Evolutionary conservation across 768 basidiomycete species (phyloP), one percentile per base, ranked within the genome.

Genomic region (Mycena pura): DNA sequence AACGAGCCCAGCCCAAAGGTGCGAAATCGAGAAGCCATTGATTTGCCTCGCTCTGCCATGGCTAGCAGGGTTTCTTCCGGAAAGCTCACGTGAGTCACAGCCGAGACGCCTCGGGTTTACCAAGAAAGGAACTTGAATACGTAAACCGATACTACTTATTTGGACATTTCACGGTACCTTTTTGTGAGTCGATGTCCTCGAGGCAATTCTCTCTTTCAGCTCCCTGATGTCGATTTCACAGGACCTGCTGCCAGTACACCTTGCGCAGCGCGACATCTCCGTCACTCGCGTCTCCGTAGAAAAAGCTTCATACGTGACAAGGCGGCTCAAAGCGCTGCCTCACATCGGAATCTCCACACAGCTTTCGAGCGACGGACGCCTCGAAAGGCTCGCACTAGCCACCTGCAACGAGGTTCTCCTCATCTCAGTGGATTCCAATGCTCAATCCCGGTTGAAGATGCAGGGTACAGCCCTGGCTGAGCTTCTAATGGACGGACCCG

Each of bases 341-440:
- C 25, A 45, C 28, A 44, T 46, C 32, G 55, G 55, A 47, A 39
- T 57, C 38, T 27, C 55, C 34, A 57, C 55, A 28, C 55, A 57
- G 45, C 17, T 48, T 15, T 57, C 55, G 8, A 38, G 27, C 45
- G 28, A 48, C 36, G 55, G 55, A 11, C 45, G 32, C 6, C 45
- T 57, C 25, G 39, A 57, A 24, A 47, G 45, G 34, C 55, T 57
- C 15, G 55, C 55, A 24, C 45, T 57, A 0, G 45, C 55, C 25
- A 57, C 31, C 24, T 31, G 34, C 55, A 45, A 57, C 27, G 11
- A 44, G 1, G 32, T 47, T 22, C 17, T 47, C 15, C 25, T 57
- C 14, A 39, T 57, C 5, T 47, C 45, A 9, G 55, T 57, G 45
- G 45, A 57, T 22, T 34, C 36, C 25, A 39, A 38, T 9, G 13